phyloP scores from a whole-genome alignment of 1,139 yeast genomes.

The Blastobotrys serpentis region DNA sequence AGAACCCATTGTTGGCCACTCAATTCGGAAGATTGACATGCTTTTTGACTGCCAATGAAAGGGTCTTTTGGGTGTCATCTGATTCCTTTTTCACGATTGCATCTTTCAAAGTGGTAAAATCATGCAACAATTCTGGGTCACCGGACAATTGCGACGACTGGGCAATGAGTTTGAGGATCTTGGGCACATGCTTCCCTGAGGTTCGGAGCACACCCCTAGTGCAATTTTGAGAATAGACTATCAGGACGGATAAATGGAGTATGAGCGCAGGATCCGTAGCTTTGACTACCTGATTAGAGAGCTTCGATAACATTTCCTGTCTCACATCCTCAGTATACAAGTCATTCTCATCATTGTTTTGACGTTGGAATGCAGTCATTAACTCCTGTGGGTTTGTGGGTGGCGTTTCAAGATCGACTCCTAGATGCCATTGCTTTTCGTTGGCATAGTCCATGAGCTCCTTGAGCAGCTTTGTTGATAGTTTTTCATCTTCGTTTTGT shows the following conservation, averaged over 20 bases:
- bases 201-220: conserved; percentile 28
- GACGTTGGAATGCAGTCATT: background rate
- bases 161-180: conserved; percentile 27
- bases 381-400: background rate
- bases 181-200: conserved; percentile 36
- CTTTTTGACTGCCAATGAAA: background rate
- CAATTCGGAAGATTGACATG: background rate
- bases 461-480: conserved; percentile 17
- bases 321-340: conserved; percentile 6
- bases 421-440: conserved; percentile 8
- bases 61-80: background rate
- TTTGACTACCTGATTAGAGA: conserved; percentile 21
- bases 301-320: conserved; percentile 2
- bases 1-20: background rate
- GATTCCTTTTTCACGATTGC: conserved; percentile 18
- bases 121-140: conserved; percentile 3
- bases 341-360: background rate
- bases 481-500: conserved; percentile 19
- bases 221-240: conserved; percentile 26
- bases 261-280: conserved; percentile 31
- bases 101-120: conserved; percentile 21
- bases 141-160: conserved; percentile 6
- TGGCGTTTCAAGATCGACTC: background rate
- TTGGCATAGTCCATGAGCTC: conserved; percentile 22
- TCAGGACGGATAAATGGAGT: conserved; percentile 32